A percentile compares a stretch with the other conserved stretches of the same genome.
Conservation (phyloP, 257 asterid genomes). For the Solanum pinnatisectum region DNA sequence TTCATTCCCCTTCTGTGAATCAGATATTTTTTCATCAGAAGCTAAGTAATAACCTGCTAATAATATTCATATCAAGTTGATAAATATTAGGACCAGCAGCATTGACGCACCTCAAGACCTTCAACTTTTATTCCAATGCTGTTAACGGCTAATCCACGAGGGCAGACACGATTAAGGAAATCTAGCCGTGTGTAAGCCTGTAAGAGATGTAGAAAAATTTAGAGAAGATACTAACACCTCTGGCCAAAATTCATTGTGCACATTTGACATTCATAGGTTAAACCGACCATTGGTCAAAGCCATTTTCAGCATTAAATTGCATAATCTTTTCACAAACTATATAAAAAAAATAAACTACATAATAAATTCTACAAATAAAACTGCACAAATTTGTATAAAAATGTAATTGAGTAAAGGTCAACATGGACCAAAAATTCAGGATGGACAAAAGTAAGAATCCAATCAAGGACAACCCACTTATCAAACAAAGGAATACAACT, state of each 20-base stretch:
- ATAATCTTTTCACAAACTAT: neutral
- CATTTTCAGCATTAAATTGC: neutral
- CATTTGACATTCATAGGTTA: neutral
- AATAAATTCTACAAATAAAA: neutral
- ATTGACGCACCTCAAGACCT: neutral
- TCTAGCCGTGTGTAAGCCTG: neutral
- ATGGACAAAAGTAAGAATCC: neutral
- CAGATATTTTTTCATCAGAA: neutral
- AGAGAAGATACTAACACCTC: neutral
- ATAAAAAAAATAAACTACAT: neutral
- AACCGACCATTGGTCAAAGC: neutral
- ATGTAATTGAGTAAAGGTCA: neutral
- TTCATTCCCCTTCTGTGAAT: neutral
- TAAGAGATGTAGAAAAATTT: neutral
- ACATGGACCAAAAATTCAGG: neutral
- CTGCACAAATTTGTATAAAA: neutral
- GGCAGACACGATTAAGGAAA: neutral
- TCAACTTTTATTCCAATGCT: neutral
- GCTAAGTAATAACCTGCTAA: neutral
- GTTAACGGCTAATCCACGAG: neutral
- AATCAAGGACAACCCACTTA: neutral
- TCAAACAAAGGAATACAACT: neutral
- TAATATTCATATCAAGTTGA: neutral
- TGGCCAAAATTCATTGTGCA: neutral
- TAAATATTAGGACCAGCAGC: neutral